phyloP scores from a whole-genome alignment of 2,329 filamentous ascomycete species.

The Colletotrichum sp. region DNA sequence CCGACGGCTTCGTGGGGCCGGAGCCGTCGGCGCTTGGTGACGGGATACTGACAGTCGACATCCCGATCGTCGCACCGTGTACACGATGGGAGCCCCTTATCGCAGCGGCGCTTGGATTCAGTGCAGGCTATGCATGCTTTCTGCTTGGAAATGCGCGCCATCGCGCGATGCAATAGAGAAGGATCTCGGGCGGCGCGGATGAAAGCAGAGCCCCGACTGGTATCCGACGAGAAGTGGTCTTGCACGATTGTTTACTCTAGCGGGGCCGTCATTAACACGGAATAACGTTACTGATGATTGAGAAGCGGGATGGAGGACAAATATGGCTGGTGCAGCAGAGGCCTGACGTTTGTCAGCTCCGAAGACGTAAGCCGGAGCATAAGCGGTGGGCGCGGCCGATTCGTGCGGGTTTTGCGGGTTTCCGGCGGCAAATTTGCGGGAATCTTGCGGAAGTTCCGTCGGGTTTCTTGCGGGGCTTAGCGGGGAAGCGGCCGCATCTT shows the following conservation, averaged over 20 bases:
- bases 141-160: slow-evolving; percentile 13
- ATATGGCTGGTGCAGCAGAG: background rate
- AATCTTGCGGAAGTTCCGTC: background rate
- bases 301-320: background rate
- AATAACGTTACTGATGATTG: background rate
- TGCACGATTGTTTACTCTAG: background rate
- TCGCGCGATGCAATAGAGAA: background rate
- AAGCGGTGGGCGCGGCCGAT: background rate
- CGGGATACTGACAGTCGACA: slow-evolving; percentile 24
- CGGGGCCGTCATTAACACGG: background rate
- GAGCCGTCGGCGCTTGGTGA: background rate
- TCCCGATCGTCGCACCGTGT: slow-evolving; percentile 30
- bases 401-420: slow-evolving; percentile 19
- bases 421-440: slow-evolving; percentile 16
- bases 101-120: slow-evolving; percentile 39
- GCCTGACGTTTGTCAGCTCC: background rate
- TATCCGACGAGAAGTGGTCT: background rate
- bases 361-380: background rate
- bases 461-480: background rate
- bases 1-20: background rate
- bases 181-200: background rate
- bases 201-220: background rate
- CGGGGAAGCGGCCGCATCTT: background rate
- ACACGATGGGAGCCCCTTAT: slow-evolving; percentile 34
- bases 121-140: slow-evolving; percentile 39